Percentiles rank a stretch among this genome's conserved stretches.
phyloP scores from a whole-genome alignment of 108 stramenopile species.

The Parietichytrium sp. region DNA sequence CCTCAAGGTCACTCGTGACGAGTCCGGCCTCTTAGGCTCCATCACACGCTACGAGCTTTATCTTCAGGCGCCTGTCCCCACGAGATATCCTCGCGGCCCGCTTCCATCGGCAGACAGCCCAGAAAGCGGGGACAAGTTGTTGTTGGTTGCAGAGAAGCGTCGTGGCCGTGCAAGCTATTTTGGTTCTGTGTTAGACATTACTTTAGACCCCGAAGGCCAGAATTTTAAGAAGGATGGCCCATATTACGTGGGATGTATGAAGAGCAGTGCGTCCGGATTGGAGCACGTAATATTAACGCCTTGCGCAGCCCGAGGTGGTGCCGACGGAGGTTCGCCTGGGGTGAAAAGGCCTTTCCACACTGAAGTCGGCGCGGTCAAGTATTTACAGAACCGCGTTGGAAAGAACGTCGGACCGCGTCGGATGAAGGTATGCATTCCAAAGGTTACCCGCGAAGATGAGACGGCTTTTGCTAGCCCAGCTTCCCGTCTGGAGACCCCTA shows the following conservation, averaged over 20 bases:
- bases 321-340: background rate
- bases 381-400: background rate
- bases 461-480: no score
- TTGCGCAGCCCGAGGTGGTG: background rate
- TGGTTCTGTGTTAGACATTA: background rate
- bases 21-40: background rate
- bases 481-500: no score
- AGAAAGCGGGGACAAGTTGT: background rate
- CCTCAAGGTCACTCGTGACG: slow-evolving; percentile 4
- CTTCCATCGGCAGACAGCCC: background rate
- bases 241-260: slow-evolving; percentile 10
- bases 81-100: background rate
- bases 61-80: background rate
- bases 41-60: slow-evolving; percentile 2
- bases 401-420: slow-evolving; percentile 12
- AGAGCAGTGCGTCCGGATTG: background rate
- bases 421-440: slow-evolving; percentile 17
- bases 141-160: background rate
- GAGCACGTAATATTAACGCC: slow-evolving; percentile 6
- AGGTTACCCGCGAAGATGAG: no score
- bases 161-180: background rate
- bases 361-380: slow-evolving; percentile 10
- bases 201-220: background rate
- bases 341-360: no score
- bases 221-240: slow-evolving; percentile 3